These are phyloP conservation scores for Pleoardoris graminearum DNA, from an alignment of 2,329 filamentous ascomycete genomes.

Conservation along the genomic window DNA sequence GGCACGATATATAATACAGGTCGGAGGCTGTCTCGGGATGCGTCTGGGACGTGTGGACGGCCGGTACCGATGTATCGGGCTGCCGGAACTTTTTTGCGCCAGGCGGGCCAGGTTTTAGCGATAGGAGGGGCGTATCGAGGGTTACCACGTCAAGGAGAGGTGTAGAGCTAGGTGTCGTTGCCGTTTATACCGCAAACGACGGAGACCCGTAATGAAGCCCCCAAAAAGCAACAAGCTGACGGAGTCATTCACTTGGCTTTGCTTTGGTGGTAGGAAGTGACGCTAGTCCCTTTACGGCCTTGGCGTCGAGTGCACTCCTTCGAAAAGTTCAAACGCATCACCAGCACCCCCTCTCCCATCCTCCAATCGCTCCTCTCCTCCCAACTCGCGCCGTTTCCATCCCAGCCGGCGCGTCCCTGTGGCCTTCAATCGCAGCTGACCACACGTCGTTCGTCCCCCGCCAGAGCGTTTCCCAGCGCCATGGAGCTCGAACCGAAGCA, in stretches of 20 bases:
- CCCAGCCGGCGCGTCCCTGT: constrained; percentile 18
- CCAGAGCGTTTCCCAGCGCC: constrained; percentile 16
- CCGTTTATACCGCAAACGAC: neutral
- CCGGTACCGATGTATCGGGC: constrained; percentile 19
- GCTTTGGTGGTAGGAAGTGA: neutral
- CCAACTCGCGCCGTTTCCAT: constrained; percentile 22
- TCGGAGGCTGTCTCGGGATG: constrained; percentile 6
- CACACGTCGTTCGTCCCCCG: constrained; percentile 22
- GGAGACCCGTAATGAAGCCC: neutral
- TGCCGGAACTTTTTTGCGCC: neutral
- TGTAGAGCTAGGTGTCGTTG: neutral
- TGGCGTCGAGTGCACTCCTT: constrained; percentile 6
- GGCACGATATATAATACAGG: no score
- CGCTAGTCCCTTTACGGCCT: constrained; percentile 6
- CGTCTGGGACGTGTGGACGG: constrained; percentile 22
- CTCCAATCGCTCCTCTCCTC: constrained; percentile 16
- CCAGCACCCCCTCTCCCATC: constrained; percentile 16
- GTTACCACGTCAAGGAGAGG: neutral
- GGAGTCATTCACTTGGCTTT: constrained; percentile 4
- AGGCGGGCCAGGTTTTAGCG: constrained; percentile 22
- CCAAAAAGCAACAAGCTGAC: neutral
- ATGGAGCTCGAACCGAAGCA: constrained; percentile 38
- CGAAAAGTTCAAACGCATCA: constrained; percentile 9
- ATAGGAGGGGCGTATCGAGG: constrained; percentile 2
- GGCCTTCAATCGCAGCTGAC: constrained; percentile 20